Evolutionary conservation across 1,284 basidiomycete species (phyloP).

Genomic region (Cyathus olla): DNA sequence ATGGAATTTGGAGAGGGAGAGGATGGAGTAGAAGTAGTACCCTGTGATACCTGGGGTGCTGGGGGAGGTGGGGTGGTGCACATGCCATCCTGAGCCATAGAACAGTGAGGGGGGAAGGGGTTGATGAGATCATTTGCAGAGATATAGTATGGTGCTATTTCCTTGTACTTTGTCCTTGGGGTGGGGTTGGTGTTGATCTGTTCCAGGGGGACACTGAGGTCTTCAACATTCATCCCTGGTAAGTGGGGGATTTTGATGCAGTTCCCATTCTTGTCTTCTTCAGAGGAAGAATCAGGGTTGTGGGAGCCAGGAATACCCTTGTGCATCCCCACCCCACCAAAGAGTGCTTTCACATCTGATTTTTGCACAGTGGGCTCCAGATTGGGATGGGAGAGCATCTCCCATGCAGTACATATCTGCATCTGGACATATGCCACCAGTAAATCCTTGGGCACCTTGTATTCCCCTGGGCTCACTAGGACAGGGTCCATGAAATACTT

Average conservation of each 20-base stretch:
- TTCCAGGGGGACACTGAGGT: constrained; percentile 73
- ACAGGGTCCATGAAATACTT: constrained; percentile 87
- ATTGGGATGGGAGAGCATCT: constrained; percentile 73
- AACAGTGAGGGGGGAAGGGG: constrained; percentile 89
- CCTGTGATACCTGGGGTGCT: constrained; percentile 58
- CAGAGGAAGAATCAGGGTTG: constrained; percentile 35
- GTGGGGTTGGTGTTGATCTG: constrained; percentile 81
- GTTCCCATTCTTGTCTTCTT: constrained; percentile 26
- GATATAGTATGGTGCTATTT: constrained; percentile 90
- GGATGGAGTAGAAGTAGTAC: constrained; percentile 91
- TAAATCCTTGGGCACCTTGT: constrained; percentile 87
- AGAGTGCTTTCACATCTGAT: constrained; percentile 55
- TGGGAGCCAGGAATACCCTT: constrained; percentile 68
- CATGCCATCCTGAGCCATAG: constrained; percentile 90
- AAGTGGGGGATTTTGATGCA: constrained; percentile 29
- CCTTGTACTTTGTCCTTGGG: constrained; percentile 72
- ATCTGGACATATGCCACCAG: constrained; percentile 89
- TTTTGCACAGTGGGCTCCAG: constrained; percentile 65
- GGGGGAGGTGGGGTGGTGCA: constrained; percentile 68
- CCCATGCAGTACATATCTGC: constrained; percentile 90
- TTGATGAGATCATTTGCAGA: constrained; percentile 95
- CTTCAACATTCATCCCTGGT: constrained; percentile 28
- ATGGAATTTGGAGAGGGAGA: constrained; percentile 81
- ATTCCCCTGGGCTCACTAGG: constrained; percentile 84
- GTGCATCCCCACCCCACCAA: constrained; percentile 79